phyloP scores from a whole-genome alignment of 31 red algal genomes.

The Asparagopsis taxiformis region DNA sequence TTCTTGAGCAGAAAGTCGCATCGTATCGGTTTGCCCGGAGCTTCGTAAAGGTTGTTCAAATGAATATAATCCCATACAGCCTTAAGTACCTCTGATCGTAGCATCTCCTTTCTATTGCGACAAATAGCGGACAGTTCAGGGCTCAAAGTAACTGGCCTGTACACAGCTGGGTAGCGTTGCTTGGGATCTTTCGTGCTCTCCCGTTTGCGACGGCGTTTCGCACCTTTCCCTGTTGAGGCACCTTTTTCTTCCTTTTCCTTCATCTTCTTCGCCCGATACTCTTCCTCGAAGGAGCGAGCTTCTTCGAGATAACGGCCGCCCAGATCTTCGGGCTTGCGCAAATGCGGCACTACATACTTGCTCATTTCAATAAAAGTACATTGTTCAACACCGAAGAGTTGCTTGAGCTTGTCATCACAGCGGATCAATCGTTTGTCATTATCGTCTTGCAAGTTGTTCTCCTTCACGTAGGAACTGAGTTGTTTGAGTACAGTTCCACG shows the following conservation, averaged over 20 bases:
- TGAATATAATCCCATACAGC: constrained; percentile 92
- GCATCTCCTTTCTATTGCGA: constrained; percentile 31
- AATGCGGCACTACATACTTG: constrained; percentile 68
- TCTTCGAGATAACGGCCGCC: constrained; percentile 59
- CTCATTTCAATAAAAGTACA: constrained; percentile 66
- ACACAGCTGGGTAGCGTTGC: background rate
- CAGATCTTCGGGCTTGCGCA: constrained; percentile 48
- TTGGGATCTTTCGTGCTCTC: constrained; percentile 20
- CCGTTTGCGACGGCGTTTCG: background rate
- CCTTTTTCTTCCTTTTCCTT: constrained; percentile 8
- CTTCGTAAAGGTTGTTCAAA: constrained; percentile 65
- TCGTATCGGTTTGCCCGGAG: constrained; percentile 32
- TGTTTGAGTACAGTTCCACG: constrained; percentile 18
- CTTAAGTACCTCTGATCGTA: constrained; percentile 61
- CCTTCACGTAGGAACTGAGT: constrained; percentile 58
- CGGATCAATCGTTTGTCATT: constrained; percentile 41
- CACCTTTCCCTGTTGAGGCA: constrained; percentile 4
- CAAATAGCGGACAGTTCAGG: constrained; percentile 58
- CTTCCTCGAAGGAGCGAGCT: constrained; percentile 19
- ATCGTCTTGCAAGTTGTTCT: constrained; percentile 54
- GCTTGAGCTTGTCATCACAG: constrained; percentile 70
- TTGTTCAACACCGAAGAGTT: constrained; percentile 64
- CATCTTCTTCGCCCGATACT: constrained; percentile 7
- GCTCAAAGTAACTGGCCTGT: constrained; percentile 29
- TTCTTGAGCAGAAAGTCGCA: constrained; percentile 79